Percentiles rank a stretch among this genome's conserved stretches.
phyloP scores from a whole-genome alignment of 2,329 filamentous ascomycete genomes.

The Basipetospora chlamydospora region DNA sequence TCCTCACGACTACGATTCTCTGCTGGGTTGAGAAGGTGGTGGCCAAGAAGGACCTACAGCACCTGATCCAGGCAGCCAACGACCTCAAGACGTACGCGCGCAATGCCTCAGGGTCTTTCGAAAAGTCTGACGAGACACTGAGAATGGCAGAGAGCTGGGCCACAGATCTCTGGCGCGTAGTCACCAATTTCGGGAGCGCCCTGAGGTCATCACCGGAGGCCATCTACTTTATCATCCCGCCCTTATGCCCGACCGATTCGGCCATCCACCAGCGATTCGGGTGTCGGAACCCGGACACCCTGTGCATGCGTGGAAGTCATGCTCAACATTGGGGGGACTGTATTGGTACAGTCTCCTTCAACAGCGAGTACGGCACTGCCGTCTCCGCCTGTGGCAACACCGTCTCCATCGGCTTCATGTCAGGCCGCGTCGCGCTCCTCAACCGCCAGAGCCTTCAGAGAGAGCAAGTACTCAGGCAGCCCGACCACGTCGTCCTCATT shows the following conservation, averaged over 20 bases:
- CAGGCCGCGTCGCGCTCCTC: neutral
- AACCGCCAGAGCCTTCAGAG: neutral
- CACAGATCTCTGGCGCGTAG: constrained; percentile 17
- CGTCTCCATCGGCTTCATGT: neutral
- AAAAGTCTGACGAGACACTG: no score
- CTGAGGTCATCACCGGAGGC: constrained; percentile 15
- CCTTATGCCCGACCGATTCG: constrained; percentile 16
- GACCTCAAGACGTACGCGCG: neutral
- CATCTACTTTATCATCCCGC: constrained; percentile 20
- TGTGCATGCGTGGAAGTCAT: constrained; percentile 3
- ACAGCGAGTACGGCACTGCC: neutral
- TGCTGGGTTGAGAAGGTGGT: constrained; percentile 17
- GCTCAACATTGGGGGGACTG: neutral
- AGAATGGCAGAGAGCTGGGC: neutral
- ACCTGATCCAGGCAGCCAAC: constrained; percentile 11
- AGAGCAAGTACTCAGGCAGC: neutral
- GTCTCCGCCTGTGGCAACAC: neutral
- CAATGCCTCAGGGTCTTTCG: neutral
- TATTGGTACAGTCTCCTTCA: neutral
- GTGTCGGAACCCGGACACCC: constrained; percentile 5
- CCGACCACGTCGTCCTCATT: no score
- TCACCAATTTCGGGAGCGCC: constrained; percentile 16
- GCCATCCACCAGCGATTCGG: constrained; percentile 10
- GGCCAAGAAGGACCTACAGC: constrained; percentile 10
- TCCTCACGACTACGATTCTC: constrained; percentile 14